Evolutionary conservation across 148 eudicot genomes (phyloP), one percentile per base, ranked within the genome.

Genomic region (Cornus florida): DNA sequence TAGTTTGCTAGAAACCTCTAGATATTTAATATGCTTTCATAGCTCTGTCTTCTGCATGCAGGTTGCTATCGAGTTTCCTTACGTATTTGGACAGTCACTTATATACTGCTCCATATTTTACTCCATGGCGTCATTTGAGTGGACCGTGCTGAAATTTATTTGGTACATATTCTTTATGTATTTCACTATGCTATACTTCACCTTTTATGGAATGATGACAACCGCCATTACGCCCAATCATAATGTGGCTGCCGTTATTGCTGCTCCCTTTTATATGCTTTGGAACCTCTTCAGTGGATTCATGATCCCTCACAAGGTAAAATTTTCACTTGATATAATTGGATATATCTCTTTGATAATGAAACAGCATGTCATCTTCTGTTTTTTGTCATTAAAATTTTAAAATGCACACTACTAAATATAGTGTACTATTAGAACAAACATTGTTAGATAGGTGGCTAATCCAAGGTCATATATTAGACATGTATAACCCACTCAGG

Each of bases 241-340:
- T 85, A 90, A 92, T 72, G 94, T 94, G 67, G 98, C 95, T 72
- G 89, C 98, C 71, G 88, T 96, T 17, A 87, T 94, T 73, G 94
- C 90, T 70, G 99, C 97, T 82, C 99, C 99, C 5, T 96, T 93
- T 81, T 96, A 93, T 80, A 96, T 94, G 99, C 88, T 96, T 28
- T 96, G 99, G 99, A 96, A 96, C 85, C 98, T 96, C 64, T 96
- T 96, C 88, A 91, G 98, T 72, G 99, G 99, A 67, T 89, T 96
- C 85, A 96, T 96, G 99, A 96, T 96, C 70, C 99, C 99, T 75
- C 92, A 90, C 88, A 91, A 93, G 93, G 99, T 95, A 91, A 83
- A 2, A 48, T 50, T n/a, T 72, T 65, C 35, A 23, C 59, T 28
- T 1, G 16, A 71, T 62, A 33, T 17, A 2, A 16, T 69, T 22